These are phyloP conservation scores for Letharia lupina DNA, from an alignment of 495 filamentous ascomycete genomes.

Conservation along the genomic window DNA sequence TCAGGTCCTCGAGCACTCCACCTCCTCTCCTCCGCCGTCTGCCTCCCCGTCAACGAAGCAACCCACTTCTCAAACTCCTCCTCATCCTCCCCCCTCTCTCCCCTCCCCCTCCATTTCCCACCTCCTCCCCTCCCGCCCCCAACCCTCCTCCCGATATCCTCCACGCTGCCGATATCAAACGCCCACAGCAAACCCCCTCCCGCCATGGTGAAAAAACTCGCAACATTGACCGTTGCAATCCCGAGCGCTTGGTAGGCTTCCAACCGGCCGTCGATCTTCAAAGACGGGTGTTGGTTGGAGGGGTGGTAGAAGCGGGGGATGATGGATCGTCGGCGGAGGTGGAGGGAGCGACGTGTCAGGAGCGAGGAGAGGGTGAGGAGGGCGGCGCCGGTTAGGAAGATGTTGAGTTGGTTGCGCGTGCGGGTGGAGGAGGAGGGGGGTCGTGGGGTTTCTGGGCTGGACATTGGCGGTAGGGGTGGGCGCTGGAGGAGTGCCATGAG, in stretches of 20 bases:
- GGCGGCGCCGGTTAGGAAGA: constrained; percentile 63
- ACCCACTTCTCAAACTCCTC: constrained; percentile 71
- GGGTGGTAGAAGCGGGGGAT: constrained; percentile 60
- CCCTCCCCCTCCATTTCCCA: constrained; percentile 35
- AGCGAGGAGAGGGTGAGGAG: constrained; percentile 62
- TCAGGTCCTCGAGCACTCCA: constrained; percentile 8
- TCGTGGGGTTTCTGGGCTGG: constrained; percentile 1
- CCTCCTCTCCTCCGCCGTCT: constrained; percentile 34
- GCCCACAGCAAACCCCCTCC: constrained; percentile 60
- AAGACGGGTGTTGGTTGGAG: constrained; percentile 33
- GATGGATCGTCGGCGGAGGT: constrained; percentile 43
- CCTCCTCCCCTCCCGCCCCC: constrained; percentile 40
- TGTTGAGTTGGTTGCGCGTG: constrained; percentile 25
- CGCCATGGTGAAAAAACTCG: constrained; percentile 59
- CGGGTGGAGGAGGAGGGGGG: constrained; percentile 17
- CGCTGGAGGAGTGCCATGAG: constrained; percentile 7
- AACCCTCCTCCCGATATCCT: constrained; percentile 55
- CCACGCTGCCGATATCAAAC: constrained; percentile 60
- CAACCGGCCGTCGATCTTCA: constrained; percentile 42
- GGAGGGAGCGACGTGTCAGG: constrained; percentile 61
- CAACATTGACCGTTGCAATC: constrained; percentile 73
- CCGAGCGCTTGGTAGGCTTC: constrained; percentile 73
- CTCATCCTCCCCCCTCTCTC: constrained; percentile 45
- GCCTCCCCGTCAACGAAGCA: constrained; percentile 50
- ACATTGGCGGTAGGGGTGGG: constrained; percentile 8